Percentiles rank a stretch among this genome's conserved stretches.
Conservation (phyloP, 148 eudicot species). For the Pouteria glomerata region DNA sequence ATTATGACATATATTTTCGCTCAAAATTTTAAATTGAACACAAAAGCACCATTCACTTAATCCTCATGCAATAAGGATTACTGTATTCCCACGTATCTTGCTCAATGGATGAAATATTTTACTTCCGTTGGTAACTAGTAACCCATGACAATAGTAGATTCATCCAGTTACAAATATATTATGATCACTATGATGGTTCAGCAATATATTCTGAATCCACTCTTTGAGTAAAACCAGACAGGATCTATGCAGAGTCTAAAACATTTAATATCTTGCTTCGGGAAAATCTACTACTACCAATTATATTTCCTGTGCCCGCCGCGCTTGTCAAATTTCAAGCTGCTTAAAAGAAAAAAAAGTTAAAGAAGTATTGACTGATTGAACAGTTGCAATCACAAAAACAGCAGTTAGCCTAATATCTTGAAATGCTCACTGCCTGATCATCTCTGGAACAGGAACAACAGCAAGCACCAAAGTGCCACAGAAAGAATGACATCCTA, state of each 20-base stretch:
- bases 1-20: neutral
- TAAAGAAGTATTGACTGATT: neutral
- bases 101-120: no score
- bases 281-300: no score
- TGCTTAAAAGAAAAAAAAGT: neutral
- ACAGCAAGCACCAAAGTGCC: neutral
- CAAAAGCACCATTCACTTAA: neutral
- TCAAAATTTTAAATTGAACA: neutral
- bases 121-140: no score
- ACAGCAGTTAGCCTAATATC: neutral
- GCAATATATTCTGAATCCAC: no score
- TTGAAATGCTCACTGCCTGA: neutral
- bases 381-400: neutral
- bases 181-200: no score
- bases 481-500: neutral
- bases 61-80: neutral
- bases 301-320: neutral
- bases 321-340: neutral
- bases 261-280: no score
- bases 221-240: no score
- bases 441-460: neutral
- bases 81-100: no score
- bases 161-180: no score
- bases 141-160: no score
- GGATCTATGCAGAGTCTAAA: no score